phyloP scores from a whole-genome alignment of 345 rosid genomes.

The Reutealis trisperma region DNA sequence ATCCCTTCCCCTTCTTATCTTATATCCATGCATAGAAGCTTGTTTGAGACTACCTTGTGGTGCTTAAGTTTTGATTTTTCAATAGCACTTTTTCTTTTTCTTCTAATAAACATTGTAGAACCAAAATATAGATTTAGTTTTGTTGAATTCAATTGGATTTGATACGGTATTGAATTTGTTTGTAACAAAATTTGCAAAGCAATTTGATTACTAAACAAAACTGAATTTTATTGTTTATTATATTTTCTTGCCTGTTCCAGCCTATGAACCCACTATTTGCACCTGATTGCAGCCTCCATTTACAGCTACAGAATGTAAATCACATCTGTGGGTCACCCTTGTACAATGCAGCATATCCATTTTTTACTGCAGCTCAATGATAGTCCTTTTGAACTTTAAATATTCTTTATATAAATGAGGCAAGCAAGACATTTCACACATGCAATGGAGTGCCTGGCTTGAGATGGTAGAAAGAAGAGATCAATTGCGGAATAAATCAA shows the following conservation, averaged over 20 bases:
- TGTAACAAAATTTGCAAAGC: too few relatives aligned
- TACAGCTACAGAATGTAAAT: background rate
- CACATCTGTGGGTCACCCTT: background rate
- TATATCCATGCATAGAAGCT: background rate
- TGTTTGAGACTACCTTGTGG: background rate
- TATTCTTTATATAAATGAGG: too few relatives aligned
- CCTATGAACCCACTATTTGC: background rate
- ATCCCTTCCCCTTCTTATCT: too few relatives aligned
- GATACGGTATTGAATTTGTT: too few relatives aligned
- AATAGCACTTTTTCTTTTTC: too few relatives aligned
- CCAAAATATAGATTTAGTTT: background rate
- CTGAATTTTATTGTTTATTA: too few relatives aligned
- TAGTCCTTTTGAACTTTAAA: too few relatives aligned
- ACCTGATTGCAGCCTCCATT: background rate
- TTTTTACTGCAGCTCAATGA: background rate
- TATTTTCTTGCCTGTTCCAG: background rate
- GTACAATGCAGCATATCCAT: background rate
- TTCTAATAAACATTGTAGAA: background rate
- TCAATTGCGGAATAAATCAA: too few relatives aligned
- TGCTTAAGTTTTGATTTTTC: background rate
- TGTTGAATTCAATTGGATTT: background rate
- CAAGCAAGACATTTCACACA: background rate
- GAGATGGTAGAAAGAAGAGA: background rate
- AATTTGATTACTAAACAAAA: too few relatives aligned
- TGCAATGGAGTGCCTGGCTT: background rate